phyloP scores from a whole-genome alignment of 331 rosid genomes.

The Acacia concinna region DNA sequence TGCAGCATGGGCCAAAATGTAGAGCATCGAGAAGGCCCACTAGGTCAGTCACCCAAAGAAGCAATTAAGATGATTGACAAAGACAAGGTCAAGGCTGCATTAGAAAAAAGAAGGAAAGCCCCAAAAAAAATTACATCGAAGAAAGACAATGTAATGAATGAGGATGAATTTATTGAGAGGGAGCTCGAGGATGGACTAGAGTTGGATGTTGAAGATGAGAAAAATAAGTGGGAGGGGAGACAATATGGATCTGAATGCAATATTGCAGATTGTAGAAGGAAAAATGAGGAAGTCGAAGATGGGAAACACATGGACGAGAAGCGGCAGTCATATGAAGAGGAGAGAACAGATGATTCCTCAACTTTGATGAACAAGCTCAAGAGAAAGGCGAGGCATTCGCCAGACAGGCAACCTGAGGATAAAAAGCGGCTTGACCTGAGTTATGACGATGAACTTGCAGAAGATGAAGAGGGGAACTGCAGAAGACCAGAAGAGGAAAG shows the following conservation, averaged over 20 bases:
- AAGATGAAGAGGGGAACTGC: constrained; percentile 46
- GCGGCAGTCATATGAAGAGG: constrained; percentile 50
- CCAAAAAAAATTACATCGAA: constrained; percentile 56
- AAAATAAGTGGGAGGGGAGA: constrained; percentile 61
- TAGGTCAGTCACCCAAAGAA: constrained; percentile 68
- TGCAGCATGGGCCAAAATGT: constrained; percentile 22
- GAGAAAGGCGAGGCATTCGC: constrained; percentile 69
- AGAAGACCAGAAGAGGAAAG: constrained; percentile 48
- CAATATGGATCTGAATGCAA: constrained; percentile 60
- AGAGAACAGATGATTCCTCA: constrained; percentile 60
- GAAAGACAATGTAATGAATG: constrained; percentile 78
- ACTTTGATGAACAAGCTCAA: constrained; percentile 56
- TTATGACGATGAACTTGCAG: constrained; percentile 32
- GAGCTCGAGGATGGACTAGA: constrained; percentile 93
- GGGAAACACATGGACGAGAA: constrained; percentile 35
- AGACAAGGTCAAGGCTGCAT: constrained; percentile 85
- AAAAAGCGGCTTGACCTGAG: constrained; percentile 48
- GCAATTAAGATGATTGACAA: constrained; percentile 77
- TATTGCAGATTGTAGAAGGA: constrained; percentile 43
- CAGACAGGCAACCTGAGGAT: constrained; percentile 41
- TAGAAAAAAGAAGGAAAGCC: constrained; percentile 78
- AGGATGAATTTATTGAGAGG: constrained; percentile 90
- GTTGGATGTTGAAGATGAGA: constrained; percentile 73
- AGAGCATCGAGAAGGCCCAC: constrained; percentile 45
- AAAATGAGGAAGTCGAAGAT: too few species aligned